Base-by-base conservation (phyloP, 2,329 filamentous ascomycete species). In the Talaromyces sp. region DNA sequence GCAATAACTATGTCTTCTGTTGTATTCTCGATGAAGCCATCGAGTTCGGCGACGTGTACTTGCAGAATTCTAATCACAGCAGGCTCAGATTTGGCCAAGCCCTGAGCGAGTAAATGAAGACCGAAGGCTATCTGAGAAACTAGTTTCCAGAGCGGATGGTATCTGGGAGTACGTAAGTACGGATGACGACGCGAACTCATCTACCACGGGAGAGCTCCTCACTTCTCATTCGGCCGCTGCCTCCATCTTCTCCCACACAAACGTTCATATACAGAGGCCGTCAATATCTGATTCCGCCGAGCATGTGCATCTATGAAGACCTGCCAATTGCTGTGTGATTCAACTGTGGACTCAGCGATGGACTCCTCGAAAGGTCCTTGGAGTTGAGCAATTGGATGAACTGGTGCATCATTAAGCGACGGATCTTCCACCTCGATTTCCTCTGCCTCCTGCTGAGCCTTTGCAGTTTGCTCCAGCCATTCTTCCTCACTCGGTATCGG, bases 121-220 rank as follows among this genome's bases (percentile, higher is more conserved):
- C 95, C 94, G 76, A 98, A 98, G 1, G 92, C 90, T 70, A 98
- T 93, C 77, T 98, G 94, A 16, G 94, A 89, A 74, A 96, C 86
- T 58, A 97, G 86, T 79, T 97, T 97, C 82, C 90, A 89, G 66
- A 98, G 82, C 68, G 96, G 92, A 74, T 98, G 95, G 73, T 92
- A 90, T 72, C 87, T 86, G 74, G 16, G 14, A 22, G 11, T 24
- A 14, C 22, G 16, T 64, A 68, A 64, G 62, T 45, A 35, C 24
- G 3, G 22, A 50, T 31, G 47, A 39, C 31, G n/a, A 59, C 27
- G 24, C 11, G 31, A 22, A 35, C 9, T 56, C 13, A 35, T n/a
- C 5, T 11, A 41, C 47, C 16, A 31, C 19, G 33, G 47, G 27
- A 43, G n/a, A 59, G 19, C 19, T 24, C 31, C 70, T 72, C 68